Evolutionary conservation across 225 moss, liverwort and hornwort genomes (phyloP).

Genomic region (Rhytidiadelphus loreus): DNA sequence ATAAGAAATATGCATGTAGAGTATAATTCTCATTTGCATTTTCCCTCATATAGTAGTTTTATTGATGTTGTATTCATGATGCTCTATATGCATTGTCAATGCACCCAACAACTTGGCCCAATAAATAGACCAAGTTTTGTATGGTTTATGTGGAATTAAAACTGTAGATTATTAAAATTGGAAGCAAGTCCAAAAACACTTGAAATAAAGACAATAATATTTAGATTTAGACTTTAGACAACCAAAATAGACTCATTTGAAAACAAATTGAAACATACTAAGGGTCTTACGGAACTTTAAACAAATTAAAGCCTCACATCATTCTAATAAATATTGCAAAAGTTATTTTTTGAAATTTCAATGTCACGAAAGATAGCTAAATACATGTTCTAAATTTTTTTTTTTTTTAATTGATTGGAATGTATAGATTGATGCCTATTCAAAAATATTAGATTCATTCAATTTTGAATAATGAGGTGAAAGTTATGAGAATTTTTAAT

Average conservation of each 20-base stretch:
- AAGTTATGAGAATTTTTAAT: neutral
- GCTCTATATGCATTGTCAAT: neutral
- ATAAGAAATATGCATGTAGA: accelerated
- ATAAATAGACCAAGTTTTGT: neutral
- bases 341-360: neutral
- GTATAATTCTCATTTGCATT: neutral
- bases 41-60: neutral
- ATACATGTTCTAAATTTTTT: no score
- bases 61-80: neutral
- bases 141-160: neutral
- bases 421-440: neutral
- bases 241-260: neutral
- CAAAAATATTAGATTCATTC: neutral
- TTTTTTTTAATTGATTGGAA: neutral
- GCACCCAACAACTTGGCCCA: neutral
- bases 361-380: neutral
- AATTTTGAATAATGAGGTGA: neutral
- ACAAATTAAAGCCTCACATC: neutral
- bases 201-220: neutral
- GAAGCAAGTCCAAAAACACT: neutral
- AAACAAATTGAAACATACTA: neutral
- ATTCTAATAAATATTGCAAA: neutral
- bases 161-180: neutral
- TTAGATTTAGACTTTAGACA: neutral
- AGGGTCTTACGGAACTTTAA: neutral